Conservation (phyloP, 2,329 filamentous ascomycete species). For the Clonostachys sp. region DNA sequence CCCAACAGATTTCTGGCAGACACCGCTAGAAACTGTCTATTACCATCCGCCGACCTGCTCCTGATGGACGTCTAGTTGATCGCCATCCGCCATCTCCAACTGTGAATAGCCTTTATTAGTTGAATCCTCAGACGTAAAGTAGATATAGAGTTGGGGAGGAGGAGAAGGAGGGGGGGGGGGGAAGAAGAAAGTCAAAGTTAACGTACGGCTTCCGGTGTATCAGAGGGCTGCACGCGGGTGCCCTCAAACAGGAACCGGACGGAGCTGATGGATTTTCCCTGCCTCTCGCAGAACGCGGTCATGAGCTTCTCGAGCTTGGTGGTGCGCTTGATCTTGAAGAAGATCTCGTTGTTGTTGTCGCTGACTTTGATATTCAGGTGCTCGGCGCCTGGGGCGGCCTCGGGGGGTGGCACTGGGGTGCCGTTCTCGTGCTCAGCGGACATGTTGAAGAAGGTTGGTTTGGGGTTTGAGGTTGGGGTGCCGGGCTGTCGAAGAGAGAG, state of each 20-base stretch:
- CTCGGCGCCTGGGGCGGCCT: constrained; percentile 49
- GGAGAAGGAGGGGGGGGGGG: not conserved
- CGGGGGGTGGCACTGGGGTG: constrained; percentile 31
- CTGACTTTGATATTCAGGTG: constrained; percentile 99
- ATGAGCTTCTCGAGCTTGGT: constrained; percentile 97
- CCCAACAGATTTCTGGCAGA: no score
- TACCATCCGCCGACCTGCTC: constrained; percentile 83
- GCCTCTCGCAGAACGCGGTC: constrained; percentile 94
- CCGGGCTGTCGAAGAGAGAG: not conserved
- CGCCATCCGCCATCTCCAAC: constrained; percentile 96
- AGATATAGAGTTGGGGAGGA: not conserved
- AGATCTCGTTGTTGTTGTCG: constrained; percentile 98
- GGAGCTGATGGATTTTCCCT: constrained; percentile 79
- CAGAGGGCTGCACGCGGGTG: constrained; percentile 81
- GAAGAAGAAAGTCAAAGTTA: constrained; percentile 1
- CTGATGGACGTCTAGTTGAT: constrained; percentile 95
- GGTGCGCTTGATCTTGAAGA: constrained; percentile 99
- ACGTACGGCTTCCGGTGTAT: constrained; percentile 89
- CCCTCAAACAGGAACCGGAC: constrained; percentile 97
- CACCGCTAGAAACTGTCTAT: not conserved
- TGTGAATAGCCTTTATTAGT: constrained; percentile 26
- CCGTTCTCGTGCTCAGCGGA: constrained; percentile 24
- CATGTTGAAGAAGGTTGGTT: not conserved
- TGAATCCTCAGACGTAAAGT: not conserved
- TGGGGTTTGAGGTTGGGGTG: not conserved